Evolutionary conservation across 106 monocot species (phyloP), one percentile per base, ranked within the genome.

Genomic region (Alisma plantagoaquatica): DNA sequence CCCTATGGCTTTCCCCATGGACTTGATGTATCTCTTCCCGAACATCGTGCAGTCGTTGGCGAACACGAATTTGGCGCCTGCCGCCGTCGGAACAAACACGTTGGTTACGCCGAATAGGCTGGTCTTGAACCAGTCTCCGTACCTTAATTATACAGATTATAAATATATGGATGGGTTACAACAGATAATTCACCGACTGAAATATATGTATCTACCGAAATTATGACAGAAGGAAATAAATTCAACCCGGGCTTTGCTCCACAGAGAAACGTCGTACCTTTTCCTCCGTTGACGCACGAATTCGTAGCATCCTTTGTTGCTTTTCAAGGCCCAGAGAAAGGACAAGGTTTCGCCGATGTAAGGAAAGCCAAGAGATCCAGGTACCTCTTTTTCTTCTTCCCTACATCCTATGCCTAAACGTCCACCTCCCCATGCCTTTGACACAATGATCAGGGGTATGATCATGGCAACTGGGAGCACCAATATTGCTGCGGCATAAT

Each of bases 51-150:
- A 61, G 15, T 89, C 83, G 43, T 54, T 49, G 21, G 64, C 54
- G 8, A 89, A 60, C 27, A 80, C 63, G 14, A 60, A 19, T 41
- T 65, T 76, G 3, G 73, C 79, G 10, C 69, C 54, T 20, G 61
- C 50, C 10, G 47, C 44, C 8, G 65, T 67, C 3, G 83, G 80
- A 2, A 80, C 63, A 33, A 89, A 89, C 15, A 89, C 76, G 52
- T 83, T 83, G 9, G 70, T 79, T 12, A 65, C 60, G 2, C 79
- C 76, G 29, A 83, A 77, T 24, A 90, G 64, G 32, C 16, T 74
- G 22, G 89, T 90, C 31, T 62, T 79, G 61, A 90, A 90, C 43
- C 83, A 83, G 41, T 70, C 57, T 29, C 88, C 83, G 29, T 76
- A 80, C 60, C 83, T 49, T 79, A 29, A 2, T 27, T 26, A 26